Base-by-base conservation (phyloP, 1,284 basidiomycete species). In the Fistulinella cinereoalba region DNA sequence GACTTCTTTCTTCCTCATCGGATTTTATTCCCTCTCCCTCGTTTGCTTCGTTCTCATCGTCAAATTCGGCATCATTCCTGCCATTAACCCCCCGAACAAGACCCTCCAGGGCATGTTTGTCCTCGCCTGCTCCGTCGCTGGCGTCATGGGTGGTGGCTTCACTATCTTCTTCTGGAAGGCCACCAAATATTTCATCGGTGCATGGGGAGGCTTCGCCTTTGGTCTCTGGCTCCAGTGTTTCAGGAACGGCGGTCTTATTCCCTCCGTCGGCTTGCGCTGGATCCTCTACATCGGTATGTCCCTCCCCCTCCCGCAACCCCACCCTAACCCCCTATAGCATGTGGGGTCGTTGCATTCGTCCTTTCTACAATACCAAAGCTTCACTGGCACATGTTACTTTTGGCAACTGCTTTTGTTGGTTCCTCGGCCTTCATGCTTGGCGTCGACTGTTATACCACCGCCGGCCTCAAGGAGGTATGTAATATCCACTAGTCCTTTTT, bases 371-470 rank as follows among this genome's bases (percentile, higher is more conserved):
- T 84, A 56, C 81, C 81, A 51, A 79, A 76, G 67, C 73, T 88
- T 53, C 89, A 93, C 66, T 88, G 88, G 68, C 83, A 88, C 62
- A 74, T 90, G 57, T 69, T 94, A 37, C 80, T 96, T 53, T 69
- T 88, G 38, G 85, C 89, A 40, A 96, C 93, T 22, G 88, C 90
- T 22, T 76, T 90, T 55, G 87, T 96, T 47, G 95, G 95, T 19
- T 85, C 92, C n/a, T 88, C 88, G n/a, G 86, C 92, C 1, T 84
- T 96, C 62, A 91, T 94, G 49, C 75, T 97, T 18, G 94, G 94
- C 9, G 81, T 97, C 42, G 95, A 98, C 68, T 97, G 95, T 68
- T 97, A 84, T 66, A 89, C 92, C 3, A 87, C 89, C 6, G 89
- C 86, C 5, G 89, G 88, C 21, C 77, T 97, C 48, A 97, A 97